Evolutionary conservation across 495 filamentous ascomycete genomes (phyloP), one percentile per base, ranked within the genome.

Genomic region (Emericellopsis terricola): DNA sequence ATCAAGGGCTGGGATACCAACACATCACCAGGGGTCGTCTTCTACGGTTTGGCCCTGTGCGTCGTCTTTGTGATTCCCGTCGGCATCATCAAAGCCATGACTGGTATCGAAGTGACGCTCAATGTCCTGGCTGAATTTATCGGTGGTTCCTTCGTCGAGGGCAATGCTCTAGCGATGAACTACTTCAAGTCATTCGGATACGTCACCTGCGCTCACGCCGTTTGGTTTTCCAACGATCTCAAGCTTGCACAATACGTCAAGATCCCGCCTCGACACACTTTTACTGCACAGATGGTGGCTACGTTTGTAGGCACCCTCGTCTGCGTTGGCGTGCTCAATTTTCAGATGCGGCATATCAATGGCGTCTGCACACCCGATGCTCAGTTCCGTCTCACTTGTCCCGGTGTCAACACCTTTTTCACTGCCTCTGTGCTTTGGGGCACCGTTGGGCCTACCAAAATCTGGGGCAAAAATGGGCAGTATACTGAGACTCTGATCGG

Each of bases 231-330:
- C 28, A 47, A 50, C 37, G 55, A 58, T 21, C 50, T 58, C 35
- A 58, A 58, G 44, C 45, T 58, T 19, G 55, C 50, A 0, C 55
- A 58, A 24, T 58, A 58, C 34, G 40, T 56, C 45, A 57, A 58
- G 44, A 56, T 58, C 36, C 51, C 55, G 11, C 55, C 52, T 2
- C 47, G 53, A 9, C 49, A 56, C 28, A 58, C 52, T 3, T 58
- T 58, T 38, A 32, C 29, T 15, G 55, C 49, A 3, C 55, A 58
- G 35, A 51, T 57, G 31, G 31, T 52, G 4, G 50, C 45, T 24
- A 55, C 52, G 1, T 19, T 56, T 7, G 24, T 55, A 13, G 48
- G 51, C n/a, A 56, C 51, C 23, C 42, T 51, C 6, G 36, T 51
- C 38, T 51, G 46, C 35, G 42, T 44, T 15, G 50, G 41, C 20